Evolutionary conservation across 2,329 filamentous ascomycete species (phyloP), one percentile per base, ranked within the genome.

Genomic region (Verticillium dahliae): DNA sequence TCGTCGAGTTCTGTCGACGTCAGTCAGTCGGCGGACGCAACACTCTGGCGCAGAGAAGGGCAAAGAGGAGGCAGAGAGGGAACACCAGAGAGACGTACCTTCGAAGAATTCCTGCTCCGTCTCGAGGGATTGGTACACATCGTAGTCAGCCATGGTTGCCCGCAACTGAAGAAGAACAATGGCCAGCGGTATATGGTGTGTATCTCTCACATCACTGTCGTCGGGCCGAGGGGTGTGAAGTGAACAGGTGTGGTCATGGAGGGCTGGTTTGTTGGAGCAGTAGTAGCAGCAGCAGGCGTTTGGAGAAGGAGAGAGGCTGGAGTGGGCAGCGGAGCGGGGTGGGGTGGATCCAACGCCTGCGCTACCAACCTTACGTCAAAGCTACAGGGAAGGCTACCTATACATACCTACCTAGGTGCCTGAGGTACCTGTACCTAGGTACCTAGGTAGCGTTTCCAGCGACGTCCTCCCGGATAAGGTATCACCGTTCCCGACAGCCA

Each of bases 41-140:
- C 27, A 31, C 27, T 31, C 27, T 22, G 27, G 27, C 27, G 10
- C 27, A 31, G 27, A 55, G 45, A 41, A n/a, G 52, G n/a, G 52
- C 55, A 38, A 62, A 58, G 37, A 45, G 50, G 11, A 13, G 15
- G 27, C 27, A 33, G 54, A 15, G 10, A 69, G 68, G 69, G 60
- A 72, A 22, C 7, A 10, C 22, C n/a, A 18, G 6, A 22, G 45
- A 10, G 45, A 52, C 75, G 67, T 68, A 96, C 93, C 90, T 76
- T 88, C 83, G 94, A 92, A 97, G 79, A 97, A 92, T 77, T 93
- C 88, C 75, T 92, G 85, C 78, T 92, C 91, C 75, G 86, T 88
- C 76, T 93, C 89, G 75, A 91, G 82, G 72, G 81, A 83, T 75
- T 85, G 84, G 69, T 82, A 83, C 71, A 84, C 83, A 76, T 92